These are phyloP conservation scores for Ricinus communis DNA, from an alignment of 345 rosid species.

Conservation along the genomic window DNA sequence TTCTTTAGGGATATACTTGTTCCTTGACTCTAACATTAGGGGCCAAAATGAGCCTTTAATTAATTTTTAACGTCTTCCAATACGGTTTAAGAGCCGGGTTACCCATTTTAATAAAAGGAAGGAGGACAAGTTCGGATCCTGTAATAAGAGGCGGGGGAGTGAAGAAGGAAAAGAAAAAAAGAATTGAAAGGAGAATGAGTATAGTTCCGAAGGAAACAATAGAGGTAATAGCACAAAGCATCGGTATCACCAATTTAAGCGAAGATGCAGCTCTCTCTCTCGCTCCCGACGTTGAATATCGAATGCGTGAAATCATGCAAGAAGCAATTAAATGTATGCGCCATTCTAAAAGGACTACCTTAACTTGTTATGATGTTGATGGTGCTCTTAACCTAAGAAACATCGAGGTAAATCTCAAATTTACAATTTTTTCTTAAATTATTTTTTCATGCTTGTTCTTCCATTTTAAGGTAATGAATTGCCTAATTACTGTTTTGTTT, in stretches of 20 bases:
- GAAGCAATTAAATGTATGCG: constrained; percentile 97
- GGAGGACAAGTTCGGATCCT: no score
- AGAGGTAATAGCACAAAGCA: constrained; percentile 86
- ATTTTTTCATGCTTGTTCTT: neutral
- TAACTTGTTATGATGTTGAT: constrained; percentile 79
- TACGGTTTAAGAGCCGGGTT: no score
- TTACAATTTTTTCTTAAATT: neutral
- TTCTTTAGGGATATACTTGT: no score
- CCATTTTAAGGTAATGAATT: neutral
- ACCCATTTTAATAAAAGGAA: no score
- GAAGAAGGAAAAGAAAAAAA: no score
- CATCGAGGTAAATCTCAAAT: constrained; percentile 54
- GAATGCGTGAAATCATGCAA: constrained; percentile 93
- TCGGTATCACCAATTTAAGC: constrained; percentile 66
- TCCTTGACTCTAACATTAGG: no score
- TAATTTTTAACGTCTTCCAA: no score
- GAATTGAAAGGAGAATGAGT: no score
- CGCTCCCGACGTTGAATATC: constrained; percentile 94
- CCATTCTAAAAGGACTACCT: constrained; percentile 75
- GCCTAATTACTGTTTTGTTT: constrained; percentile 12
- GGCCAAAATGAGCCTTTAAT: no score
- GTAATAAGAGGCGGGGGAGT: no score
- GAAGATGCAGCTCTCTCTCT: constrained; percentile 78
- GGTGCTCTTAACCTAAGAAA: constrained; percentile 79
- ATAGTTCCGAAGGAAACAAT: constrained; percentile 84